A percentile compares a stretch with the other conserved stretches of the same genome.
phyloP scores from a whole-genome alignment of 2,329 filamentous ascomycete species.

The Fusarium sp. region DNA sequence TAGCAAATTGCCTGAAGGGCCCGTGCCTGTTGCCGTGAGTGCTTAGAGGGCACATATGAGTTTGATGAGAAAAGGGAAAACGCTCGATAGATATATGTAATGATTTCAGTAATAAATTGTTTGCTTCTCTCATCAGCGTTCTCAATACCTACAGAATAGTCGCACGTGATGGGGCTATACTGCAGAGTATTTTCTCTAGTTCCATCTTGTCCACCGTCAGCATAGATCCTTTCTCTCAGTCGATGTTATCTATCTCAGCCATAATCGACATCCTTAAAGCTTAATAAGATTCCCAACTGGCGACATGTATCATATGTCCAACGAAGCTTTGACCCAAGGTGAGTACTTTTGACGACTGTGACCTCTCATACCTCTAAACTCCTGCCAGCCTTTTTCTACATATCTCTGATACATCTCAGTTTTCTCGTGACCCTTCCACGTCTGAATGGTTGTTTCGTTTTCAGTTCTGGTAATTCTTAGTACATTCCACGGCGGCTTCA shows the following conservation, averaged over 20 bases:
- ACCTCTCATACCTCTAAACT: background rate
- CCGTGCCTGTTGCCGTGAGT: constrained; percentile 37
- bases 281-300: accelerated
- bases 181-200: too few relatives aligned
- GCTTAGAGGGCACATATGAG: background rate
- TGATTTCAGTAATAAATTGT: background rate
- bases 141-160: background rate
- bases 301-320: background rate
- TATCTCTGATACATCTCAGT: background rate
- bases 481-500: too few relatives aligned
- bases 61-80: background rate
- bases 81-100: background rate
- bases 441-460: background rate
- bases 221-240: background rate
- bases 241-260: background rate
- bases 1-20: constrained; percentile 67
- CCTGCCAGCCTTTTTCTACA: background rate
- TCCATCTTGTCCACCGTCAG: background rate
- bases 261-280: background rate
- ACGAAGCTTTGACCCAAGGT: background rate
- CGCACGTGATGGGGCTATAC: background rate
- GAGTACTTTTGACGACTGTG: background rate
- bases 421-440: background rate
- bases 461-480: background rate
- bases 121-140: background rate